These are phyloP conservation scores for Thraustotheca clavata DNA, from an alignment of 352 stramenopile genomes.

Conservation along the genomic window DNA sequence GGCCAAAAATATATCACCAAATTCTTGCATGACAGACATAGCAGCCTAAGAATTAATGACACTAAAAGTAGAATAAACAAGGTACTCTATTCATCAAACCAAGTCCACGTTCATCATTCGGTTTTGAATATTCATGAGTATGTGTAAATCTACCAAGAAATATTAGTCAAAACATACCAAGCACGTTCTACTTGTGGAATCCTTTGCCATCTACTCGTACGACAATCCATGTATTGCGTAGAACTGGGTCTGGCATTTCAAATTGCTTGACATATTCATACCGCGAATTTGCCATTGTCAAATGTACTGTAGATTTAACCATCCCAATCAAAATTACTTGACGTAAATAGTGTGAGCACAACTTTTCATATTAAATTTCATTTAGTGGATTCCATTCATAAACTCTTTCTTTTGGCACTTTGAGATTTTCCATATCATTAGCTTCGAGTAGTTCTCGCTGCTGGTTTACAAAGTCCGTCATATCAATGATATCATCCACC, in stretches of 20 bases:
- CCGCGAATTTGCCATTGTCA: conserved; percentile 28
- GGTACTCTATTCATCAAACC: conserved; percentile 30
- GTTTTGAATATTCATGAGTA: conserved; percentile 28
- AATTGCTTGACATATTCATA: conserved; percentile 28
- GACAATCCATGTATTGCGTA: conserved; percentile 34
- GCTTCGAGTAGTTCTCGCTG: not conserved
- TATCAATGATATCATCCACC: conserved; percentile 3
- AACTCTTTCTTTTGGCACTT: not conserved
- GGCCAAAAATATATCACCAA: conserved; percentile 28
- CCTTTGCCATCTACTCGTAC: conserved; percentile 30
- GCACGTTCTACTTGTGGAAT: conserved; percentile 29
- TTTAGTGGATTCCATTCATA: not conserved
- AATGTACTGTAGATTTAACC: too few relatives aligned
- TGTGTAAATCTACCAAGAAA: conserved; percentile 25
- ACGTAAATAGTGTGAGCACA: too few relatives aligned
- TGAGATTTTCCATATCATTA: not conserved
- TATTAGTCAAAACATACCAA: not conserved
- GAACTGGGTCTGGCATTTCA: conserved; percentile 26
- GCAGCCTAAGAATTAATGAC: conserved; percentile 12
- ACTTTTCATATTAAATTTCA: too few relatives aligned
- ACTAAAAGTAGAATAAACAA: not conserved
- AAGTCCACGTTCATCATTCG: conserved; percentile 28
- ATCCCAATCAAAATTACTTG: too few relatives aligned
- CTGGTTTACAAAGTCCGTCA: conserved; percentile 3
- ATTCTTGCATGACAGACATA: conserved; percentile 25